Base-by-base conservation (phyloP, 1,284 basidiomycete species). In the Ustilago tritici region DNA sequence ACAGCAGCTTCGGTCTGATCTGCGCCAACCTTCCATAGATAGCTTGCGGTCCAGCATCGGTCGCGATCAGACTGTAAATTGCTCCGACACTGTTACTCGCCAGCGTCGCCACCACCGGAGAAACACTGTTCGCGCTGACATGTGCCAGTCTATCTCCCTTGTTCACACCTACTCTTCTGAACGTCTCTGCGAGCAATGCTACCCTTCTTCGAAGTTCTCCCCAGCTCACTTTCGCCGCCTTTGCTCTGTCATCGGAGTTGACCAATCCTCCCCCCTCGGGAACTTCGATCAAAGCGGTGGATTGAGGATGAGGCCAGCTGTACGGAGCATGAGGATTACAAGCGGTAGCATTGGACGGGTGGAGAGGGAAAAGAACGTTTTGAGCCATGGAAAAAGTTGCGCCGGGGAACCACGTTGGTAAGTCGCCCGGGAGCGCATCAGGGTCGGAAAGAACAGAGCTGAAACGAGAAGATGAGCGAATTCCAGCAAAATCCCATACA, bases 1-100 rank as follows among this genome's bases (percentile, higher is more conserved):
- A 81, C 31, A 87, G 79, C 7, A 87, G 79, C 54, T 84, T 86
- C 19, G 87, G 87, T 57, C 84, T 62, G 61, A 87, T 85, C 70
- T 83, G 77, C 28, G 70, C 54, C 28, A 80, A 63, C 60, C 84
- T 31, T 63, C 68, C 79, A 75, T 82, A 69, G 49, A 79, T 72
- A 6, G 78, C 74, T 19, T 74, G 60, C 4, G 72, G 69, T 10
- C 78, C 78, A 1, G 74, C 70, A 57, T 79, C 78, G 43, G 78
- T 79, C 1, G 78, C 75, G 43, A 77, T 72, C 28, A 75, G 62
- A 46, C 70, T 73, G 56, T 75, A 79, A 64, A 79, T 78, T 19
- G 78, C 78, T 17, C 75, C 78, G 4, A 79, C 67, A 43, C 70
- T 64, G 58, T 77, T 77, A n/a, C 69, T 64, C n/a, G 78, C 78